Base-by-base conservation (phyloP, 1,284 basidiomycete species). In the Sutorius eximius region DNA sequence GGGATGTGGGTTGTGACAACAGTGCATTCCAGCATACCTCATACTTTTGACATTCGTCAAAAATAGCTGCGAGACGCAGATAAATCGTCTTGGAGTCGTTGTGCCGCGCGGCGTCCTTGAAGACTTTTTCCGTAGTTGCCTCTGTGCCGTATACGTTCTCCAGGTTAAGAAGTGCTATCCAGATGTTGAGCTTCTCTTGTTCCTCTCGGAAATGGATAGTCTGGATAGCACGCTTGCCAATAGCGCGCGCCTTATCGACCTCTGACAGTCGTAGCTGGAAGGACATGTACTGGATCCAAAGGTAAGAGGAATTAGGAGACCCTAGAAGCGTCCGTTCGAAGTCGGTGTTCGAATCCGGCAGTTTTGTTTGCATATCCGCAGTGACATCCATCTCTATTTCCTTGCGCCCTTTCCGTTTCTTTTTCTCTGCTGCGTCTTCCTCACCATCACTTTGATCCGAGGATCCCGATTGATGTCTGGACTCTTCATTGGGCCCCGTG, bases 251-350 rank as follows among this genome's bases (percentile, higher is more conserved):
- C 73, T 95, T 95, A 64, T 95, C 94, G 43, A 98, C 80, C 73
- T 99, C 96, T 42, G 95, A 94, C 15, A 99, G 83, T 63, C 95
- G 93, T 5, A 99, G 79, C 61, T 96, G 93, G 83, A 98, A 97
- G 6, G 95, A 96, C 93, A 99, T 98, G 73, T 96, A 99, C 72
- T 98, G 96, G 58, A 99, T 90, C 97, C 97, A 99, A 40, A 99
- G 81, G 75, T 89, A 98, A 0, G 98, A 99, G 13, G 94, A 98
- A 72, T 98, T 95, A 5, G 97, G 97, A 0, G 95, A 96, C n/a
- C 93, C 91, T 29, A 98, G 81, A 34, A 99, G 82, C 20, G 95
- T 77, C 15, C 97, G 87, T 73, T 99, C 97, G 66, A 98, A 99
- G 69, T 99, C 96, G 45, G 90, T 83, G 54, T 89, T 89, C 1